These are phyloP conservation scores for Tremella mesenterica DNA, from an alignment of 768 basidiomycete species.

Conservation along the genomic window DNA sequence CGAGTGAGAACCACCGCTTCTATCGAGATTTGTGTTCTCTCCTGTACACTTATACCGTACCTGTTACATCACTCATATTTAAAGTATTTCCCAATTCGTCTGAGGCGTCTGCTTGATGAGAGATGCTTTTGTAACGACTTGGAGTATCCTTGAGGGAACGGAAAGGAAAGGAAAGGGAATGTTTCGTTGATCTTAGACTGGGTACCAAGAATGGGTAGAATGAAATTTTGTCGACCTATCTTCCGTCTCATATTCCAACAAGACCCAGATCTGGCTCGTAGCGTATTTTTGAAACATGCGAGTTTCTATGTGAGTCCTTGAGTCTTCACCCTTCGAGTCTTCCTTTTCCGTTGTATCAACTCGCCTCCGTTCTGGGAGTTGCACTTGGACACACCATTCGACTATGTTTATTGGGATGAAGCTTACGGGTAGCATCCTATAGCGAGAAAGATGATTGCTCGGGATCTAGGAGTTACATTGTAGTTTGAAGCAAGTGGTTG, in stretches of 20 bases:
- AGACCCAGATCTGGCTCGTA: constrained; percentile 41
- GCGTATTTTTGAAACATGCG: constrained; percentile 43
- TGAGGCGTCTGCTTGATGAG: too few species aligned
- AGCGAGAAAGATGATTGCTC: constrained; percentile 40
- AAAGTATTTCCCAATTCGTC: too few species aligned
- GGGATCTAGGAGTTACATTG: constrained; percentile 34
- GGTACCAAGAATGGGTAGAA: constrained; percentile 42
- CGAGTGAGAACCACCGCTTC: too few species aligned
- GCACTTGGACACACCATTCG: neutral
- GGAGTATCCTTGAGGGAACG: neutral
- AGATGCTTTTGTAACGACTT: neutral
- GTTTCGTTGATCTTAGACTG: constrained; percentile 20
- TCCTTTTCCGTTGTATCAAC: neutral
- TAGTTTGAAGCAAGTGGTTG: neutral
- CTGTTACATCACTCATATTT: neutral
- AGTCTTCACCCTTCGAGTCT: too few species aligned
- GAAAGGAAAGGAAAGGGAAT: neutral
- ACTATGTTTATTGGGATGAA: neutral
- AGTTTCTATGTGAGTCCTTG: constrained; percentile 37
- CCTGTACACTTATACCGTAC: constrained; percentile 4
- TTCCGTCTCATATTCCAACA: constrained; percentile 41
- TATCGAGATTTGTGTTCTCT: too few species aligned
- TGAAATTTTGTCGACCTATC: constrained; percentile 44
- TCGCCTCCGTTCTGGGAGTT: constrained; percentile 4
- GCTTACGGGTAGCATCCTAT: constrained; percentile 42